phyloP scores from a whole-genome alignment of 371 early-diverging fungal genomes.

The Homolaphlyctis polyrhiza region DNA sequence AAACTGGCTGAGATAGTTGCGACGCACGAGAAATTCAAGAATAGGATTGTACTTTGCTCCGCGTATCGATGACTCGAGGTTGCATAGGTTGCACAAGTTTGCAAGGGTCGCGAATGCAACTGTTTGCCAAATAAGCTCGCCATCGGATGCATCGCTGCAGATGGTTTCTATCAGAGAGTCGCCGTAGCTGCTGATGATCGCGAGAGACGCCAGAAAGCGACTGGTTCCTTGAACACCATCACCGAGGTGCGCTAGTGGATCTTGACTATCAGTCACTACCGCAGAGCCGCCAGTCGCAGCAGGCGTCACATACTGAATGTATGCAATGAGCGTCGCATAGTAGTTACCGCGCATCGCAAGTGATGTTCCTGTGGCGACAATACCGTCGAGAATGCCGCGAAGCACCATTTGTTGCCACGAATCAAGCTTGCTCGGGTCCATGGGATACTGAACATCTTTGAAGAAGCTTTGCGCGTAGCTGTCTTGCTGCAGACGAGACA shows the following conservation, averaged over 20 bases:
- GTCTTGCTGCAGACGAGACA: slow-evolving; percentile 45
- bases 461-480: slow-evolving; percentile 33
- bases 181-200: slow-evolving; percentile 36
- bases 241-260: neutral
- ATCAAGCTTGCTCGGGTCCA: slow-evolving; percentile 46
- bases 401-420: slow-evolving; percentile 42
- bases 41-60: slow-evolving; percentile 47
- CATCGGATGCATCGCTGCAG: slow-evolving; percentile 78
- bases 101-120: slow-evolving; percentile 77
- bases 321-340: slow-evolving; percentile 70
- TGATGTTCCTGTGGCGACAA: slow-evolving; percentile 54
- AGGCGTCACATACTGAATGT: slow-evolving; percentile 55
- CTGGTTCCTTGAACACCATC: slow-evolving; percentile 1
- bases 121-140: slow-evolving; percentile 75
- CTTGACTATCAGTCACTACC: neutral
- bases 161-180: slow-evolving; percentile 64
- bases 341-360: slow-evolving; percentile 73
- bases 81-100: slow-evolving; percentile 39
- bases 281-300: neutral
- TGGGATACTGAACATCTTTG: slow-evolving; percentile 38
- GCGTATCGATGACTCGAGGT: neutral
- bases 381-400: slow-evolving; percentile 62
- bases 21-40: slow-evolving; percentile 55
- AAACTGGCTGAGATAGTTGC: slow-evolving; percentile 64
- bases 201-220: slow-evolving; percentile 11